These are phyloP conservation scores for Leptomonas seymouri DNA, from an alignment of 208 protist genomes.

Conservation along the genomic window DNA sequence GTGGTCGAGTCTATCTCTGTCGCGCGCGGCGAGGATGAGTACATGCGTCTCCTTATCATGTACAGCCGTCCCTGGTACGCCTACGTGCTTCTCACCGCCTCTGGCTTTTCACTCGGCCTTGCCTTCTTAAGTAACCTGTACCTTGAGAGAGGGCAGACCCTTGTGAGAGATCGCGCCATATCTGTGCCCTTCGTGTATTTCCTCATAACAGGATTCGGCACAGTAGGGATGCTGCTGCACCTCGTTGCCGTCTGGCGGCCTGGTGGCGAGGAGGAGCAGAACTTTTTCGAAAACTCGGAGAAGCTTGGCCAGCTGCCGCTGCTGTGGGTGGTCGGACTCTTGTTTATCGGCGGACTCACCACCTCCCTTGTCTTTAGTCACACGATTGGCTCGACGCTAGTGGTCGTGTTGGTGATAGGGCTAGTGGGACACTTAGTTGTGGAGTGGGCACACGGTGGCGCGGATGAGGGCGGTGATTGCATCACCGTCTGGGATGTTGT, in stretches of 20 bases:
- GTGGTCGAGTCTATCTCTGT: conserved; percentile 26
- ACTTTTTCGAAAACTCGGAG: conserved; percentile 22
- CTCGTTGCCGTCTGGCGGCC: conserved; percentile 17
- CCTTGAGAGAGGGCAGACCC: conserved; percentile 1
- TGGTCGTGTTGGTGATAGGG: conserved; percentile 14
- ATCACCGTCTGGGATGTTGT: conserved; percentile 23
- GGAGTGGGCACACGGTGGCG: conserved; percentile 3
- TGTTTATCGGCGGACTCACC: conserved; percentile 3
- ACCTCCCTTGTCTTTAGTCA: conserved; percentile 6
- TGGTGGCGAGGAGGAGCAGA: conserved; percentile 22
- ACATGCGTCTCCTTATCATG: conserved; percentile 27
- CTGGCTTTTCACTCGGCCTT: conserved; percentile 15
- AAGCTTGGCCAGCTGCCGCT: conserved; percentile 21
- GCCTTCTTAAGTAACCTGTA: conserved; percentile 15
- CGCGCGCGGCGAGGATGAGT: conserved; percentile 24
- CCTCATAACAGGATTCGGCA: conserved; percentile 8
- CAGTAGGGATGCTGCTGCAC: conserved; percentile 10
- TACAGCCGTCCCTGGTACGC: conserved; percentile 38
- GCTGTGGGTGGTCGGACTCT: conserved; percentile 17
- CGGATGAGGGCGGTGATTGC: conserved; percentile 18
- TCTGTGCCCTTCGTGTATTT: conserved; percentile 25
- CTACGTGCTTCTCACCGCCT: conserved; percentile 22
- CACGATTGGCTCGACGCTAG: conserved; percentile 8
- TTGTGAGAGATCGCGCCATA: conserved; percentile 14
- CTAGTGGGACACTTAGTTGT: conserved; percentile 26